A percentile compares a stretch with the other conserved stretches of the same genome.
phyloP scores from a whole-genome alignment of 2,329 filamentous ascomycete genomes.

The Bertia moriformis region DNA sequence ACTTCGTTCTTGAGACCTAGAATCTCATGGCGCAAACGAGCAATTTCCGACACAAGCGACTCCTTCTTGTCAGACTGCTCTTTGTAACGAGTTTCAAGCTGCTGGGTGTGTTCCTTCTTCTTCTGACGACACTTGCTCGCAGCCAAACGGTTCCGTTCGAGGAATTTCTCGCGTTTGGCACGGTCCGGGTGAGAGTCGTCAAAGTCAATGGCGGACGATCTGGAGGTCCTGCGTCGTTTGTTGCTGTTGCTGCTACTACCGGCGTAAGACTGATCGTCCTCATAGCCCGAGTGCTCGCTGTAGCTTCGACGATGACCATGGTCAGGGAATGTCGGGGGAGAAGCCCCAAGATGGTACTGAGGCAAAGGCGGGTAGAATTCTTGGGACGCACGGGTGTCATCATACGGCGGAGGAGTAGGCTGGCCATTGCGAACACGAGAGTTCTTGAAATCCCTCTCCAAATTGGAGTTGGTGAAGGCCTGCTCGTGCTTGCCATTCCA shows the following conservation, averaged over 20 bases:
- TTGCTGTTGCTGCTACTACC: slow-evolving; percentile 4
- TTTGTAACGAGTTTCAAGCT: slow-evolving; percentile 25
- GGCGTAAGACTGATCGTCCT: slow-evolving; percentile 6
- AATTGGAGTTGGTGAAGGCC: slow-evolving; percentile 9
- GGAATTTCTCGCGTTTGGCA: slow-evolving; percentile 30
- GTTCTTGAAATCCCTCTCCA: slow-evolving; percentile 16
- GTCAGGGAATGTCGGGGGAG: background rate
- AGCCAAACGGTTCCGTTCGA: slow-evolving; percentile 42
- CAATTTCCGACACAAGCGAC: slow-evolving; percentile 14
- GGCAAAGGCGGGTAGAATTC: too few species aligned
- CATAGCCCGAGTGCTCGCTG: slow-evolving; percentile 6
- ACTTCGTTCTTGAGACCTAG: slow-evolving; percentile 21
- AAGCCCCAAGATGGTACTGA: slow-evolving; percentile 2
- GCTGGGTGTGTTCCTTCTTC: slow-evolving; percentile 40
- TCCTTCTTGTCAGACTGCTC: slow-evolving; percentile 17
- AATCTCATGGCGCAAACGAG: slow-evolving; percentile 17
- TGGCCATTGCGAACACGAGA: slow-evolving; percentile 20
- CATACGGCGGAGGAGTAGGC: slow-evolving; percentile 17
- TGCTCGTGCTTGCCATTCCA: slow-evolving; percentile 12
- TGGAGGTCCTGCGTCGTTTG: background rate
- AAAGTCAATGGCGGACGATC: slow-evolving; percentile 4
- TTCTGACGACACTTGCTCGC: slow-evolving; percentile 48
- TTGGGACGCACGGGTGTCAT: slow-evolving; percentile 8
- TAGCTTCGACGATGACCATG: slow-evolving; percentile 2
- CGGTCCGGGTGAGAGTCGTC: slow-evolving; percentile 12